Evolutionary conservation across 2,329 filamentous ascomycete species (phyloP).

Genomic region (Fusarium tupiense): DNA sequence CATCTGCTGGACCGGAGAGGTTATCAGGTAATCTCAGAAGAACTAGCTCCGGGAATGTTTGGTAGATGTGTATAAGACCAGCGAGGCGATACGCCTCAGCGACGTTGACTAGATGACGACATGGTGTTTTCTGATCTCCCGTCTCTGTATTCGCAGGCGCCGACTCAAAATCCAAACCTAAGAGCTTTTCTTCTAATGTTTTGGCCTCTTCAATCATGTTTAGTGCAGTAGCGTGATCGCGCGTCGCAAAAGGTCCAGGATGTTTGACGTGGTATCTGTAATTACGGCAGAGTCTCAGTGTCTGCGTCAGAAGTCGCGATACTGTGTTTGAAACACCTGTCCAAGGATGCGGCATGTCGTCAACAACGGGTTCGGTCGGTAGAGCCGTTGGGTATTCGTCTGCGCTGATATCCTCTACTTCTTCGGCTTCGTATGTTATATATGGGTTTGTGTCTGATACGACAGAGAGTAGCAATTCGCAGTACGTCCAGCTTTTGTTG

Average conservation of each 20-base stretch:
- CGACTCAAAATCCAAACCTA: slow-evolving; percentile 43
- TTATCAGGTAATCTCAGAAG: slow-evolving; percentile 42
- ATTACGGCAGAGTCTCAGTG: slow-evolving; percentile 49
- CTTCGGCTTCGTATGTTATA: slow-evolving; percentile 7
- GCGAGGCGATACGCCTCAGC: slow-evolving; percentile 52
- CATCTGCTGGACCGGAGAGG: neutral
- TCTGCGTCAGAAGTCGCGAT: slow-evolving; percentile 48
- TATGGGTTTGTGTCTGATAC: slow-evolving; percentile 47
- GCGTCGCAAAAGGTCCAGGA: slow-evolving; percentile 21
- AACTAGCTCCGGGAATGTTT: slow-evolving; percentile 50
- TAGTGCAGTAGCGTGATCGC: slow-evolving; percentile 25
- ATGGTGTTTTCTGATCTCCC: slow-evolving; percentile 42
- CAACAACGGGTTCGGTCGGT: slow-evolving; percentile 14
- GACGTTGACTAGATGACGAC: slow-evolving; percentile 46
- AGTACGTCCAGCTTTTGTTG: slow-evolving; percentile 52
- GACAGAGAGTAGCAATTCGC: slow-evolving; percentile 52
- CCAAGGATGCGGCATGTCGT: slow-evolving; percentile 49
- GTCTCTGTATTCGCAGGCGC: slow-evolving; percentile 36
- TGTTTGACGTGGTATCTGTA: slow-evolving; percentile 44
- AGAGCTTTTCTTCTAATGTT: slow-evolving; percentile 46
- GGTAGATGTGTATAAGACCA: slow-evolving; percentile 52
- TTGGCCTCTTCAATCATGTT: slow-evolving; percentile 47
- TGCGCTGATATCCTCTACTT: slow-evolving; percentile 16
- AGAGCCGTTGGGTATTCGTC: slow-evolving; percentile 29
- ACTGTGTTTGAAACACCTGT: slow-evolving; percentile 50